phyloP scores from a whole-genome alignment of 495 filamentous ascomycete genomes.

The Extremus antarcticus region DNA sequence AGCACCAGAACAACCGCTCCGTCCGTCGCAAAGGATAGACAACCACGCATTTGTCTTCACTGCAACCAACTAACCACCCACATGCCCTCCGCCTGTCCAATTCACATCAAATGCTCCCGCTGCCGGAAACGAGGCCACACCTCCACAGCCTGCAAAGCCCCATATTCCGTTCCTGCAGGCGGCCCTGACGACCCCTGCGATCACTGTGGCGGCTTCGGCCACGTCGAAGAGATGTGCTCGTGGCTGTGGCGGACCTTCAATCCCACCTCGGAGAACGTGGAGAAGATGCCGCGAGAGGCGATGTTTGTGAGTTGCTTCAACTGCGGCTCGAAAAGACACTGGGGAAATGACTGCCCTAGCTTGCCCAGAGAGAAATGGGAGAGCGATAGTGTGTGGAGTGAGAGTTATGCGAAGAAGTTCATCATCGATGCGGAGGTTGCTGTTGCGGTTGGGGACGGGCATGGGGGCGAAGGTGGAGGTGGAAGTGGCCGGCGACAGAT shows the following conservation, averaged over 20 bases:
- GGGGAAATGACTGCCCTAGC: background rate
- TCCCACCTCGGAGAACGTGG: background rate
- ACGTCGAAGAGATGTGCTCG: slow-evolving; percentile 14
- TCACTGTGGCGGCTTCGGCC: slow-evolving; percentile 6
- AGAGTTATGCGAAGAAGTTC: background rate
- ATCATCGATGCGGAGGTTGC: background rate
- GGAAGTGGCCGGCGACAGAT: background rate
- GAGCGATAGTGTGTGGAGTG: background rate
- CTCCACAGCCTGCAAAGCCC: background rate
- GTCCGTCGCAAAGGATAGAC: slow-evolving; percentile 6
- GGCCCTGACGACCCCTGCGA: slow-evolving; percentile 1
- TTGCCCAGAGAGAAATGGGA: no score
- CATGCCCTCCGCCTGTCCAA: slow-evolving; percentile 9
- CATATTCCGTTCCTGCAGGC: background rate
- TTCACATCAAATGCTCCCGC: slow-evolving; percentile 4
- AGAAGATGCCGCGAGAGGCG: background rate
- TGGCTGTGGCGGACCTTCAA: slow-evolving; percentile 7
- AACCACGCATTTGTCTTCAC: background rate
- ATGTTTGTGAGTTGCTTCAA: background rate
- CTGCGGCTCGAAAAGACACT: background rate
- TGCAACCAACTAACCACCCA: slow-evolving; percentile 3
- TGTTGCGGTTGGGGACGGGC: background rate
- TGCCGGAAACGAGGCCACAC: slow-evolving; percentile 11
- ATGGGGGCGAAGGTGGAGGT: background rate
- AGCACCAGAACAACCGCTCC: no score